phyloP scores from a whole-genome alignment of 306 rosid genomes.

The Rosa lucieae region DNA sequence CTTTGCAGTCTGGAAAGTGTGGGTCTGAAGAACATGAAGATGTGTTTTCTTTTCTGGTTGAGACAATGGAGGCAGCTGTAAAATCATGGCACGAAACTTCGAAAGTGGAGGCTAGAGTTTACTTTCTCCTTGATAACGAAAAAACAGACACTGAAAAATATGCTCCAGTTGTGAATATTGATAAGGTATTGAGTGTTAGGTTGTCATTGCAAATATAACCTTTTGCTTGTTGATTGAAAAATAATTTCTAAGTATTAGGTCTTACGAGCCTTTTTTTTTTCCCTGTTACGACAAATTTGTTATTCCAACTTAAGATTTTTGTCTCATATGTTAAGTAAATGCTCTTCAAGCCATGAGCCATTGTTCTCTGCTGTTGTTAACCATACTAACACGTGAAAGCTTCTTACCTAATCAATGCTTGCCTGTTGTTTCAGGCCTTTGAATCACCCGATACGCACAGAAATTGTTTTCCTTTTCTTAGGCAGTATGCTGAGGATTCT shows the following conservation, averaged over 20 bases:
- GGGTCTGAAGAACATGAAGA: constrained; percentile 85
- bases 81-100: constrained; percentile 88
- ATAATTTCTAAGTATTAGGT: constrained; percentile 7
- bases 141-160: constrained; percentile 80
- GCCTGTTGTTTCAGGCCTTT: constrained; percentile 66
- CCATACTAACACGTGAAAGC: neutral
- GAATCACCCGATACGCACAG: constrained; percentile 91
- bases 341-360: neutral
- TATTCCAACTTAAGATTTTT: neutral
- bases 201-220: constrained; percentile 6
- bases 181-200: constrained; percentile 59
- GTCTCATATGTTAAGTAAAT: neutral
- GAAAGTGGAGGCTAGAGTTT: constrained; percentile 81
- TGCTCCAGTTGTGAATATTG: constrained; percentile 87
- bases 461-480: constrained; percentile 70
- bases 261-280: constrained; percentile 18
- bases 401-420: constrained; percentile 17
- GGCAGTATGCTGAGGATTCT: constrained; percentile 97
- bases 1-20: constrained; percentile 67
- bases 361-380: constrained; percentile 16
- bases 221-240: constrained; percentile 16
- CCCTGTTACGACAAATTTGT: neutral
- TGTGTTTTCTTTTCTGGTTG: constrained; percentile 70
- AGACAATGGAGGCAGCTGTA: constrained; percentile 91
- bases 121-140: constrained; percentile 84